Evolutionary conservation across 2,329 filamentous ascomycete species (phyloP).

Genomic region (Thielaviopsis euricoi): DNA sequence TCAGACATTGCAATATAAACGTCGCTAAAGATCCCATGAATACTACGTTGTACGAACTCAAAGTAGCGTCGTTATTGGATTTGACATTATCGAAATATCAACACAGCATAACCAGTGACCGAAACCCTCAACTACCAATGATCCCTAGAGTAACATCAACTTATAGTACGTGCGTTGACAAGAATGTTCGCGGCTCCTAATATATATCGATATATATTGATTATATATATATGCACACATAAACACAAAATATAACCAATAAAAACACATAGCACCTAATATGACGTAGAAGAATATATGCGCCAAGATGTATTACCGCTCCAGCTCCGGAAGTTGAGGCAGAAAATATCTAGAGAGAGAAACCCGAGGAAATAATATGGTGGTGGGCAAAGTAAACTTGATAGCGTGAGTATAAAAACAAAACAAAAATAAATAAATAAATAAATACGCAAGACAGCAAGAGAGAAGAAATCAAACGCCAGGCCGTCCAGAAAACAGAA

Average conservation of each 20-base stretch:
- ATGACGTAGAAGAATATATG: background rate
- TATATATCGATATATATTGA: too few relatives aligned
- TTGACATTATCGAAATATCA: background rate
- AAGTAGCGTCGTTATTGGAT: background rate
- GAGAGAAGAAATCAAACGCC: background rate
- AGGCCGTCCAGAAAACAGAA: background rate
- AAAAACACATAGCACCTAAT: background rate
- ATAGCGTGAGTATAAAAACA: background rate
- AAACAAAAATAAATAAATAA: background rate
- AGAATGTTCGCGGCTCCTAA: background rate
- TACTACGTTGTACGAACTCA: background rate
- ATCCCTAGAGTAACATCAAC: background rate
- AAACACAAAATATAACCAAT: background rate
- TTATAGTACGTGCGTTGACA: background rate
- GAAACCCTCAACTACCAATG: background rate
- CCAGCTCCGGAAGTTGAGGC: background rate
- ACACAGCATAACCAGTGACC: background rate
- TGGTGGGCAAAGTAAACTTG: background rate
- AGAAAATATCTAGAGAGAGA: background rate
- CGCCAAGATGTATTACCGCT: background rate
- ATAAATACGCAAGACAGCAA: background rate
- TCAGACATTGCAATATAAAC: background rate
- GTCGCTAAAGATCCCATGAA: background rate
- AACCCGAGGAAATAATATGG: background rate
- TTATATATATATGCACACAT: too few relatives aligned